phyloP scores from a whole-genome alignment of 2,329 filamentous ascomycete species.

The Pleomassaria siparia region DNA sequence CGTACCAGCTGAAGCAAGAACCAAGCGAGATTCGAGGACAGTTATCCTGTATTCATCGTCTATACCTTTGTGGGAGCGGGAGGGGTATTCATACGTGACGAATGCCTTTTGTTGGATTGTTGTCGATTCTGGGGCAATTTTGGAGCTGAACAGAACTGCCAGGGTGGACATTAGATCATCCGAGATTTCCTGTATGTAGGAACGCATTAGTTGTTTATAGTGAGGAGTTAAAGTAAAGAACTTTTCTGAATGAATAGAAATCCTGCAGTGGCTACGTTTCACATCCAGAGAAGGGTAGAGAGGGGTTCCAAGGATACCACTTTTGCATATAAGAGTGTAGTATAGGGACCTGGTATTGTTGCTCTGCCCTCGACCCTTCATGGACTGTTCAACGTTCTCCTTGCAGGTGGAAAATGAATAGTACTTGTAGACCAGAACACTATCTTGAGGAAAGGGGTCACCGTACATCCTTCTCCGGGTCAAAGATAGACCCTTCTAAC shows the following conservation, averaged over 20 bases:
- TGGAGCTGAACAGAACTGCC: constrained; percentile 63
- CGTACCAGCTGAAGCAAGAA: constrained; percentile 71
- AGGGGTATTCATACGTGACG: constrained; percentile 65
- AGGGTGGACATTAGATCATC: constrained; percentile 75
- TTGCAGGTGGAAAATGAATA: no score
- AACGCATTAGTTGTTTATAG: constrained; percentile 22
- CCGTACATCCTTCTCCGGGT: constrained; percentile 88
- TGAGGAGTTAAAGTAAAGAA: no score
- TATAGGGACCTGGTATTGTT: no score
- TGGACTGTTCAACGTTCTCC: no score
- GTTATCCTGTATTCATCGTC: constrained; percentile 52
- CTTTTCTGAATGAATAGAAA: no score
- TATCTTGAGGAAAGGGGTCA: constrained; percentile 22
- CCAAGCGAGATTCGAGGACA: constrained; percentile 67
- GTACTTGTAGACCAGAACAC: not conserved
- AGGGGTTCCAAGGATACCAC: no score
- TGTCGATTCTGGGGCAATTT: constrained; percentile 63
- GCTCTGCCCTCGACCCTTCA: no score
- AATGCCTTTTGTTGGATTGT: constrained; percentile 72
- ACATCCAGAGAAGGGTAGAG: no score
- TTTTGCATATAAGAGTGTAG: no score
- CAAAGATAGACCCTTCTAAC: constrained; percentile 73
- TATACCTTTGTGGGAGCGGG: constrained; percentile 16
- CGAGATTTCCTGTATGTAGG: constrained; percentile 69
- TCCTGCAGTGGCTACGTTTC: no score